A percentile compares a stretch with the other conserved stretches of the same genome.
Evolutionary conservation across 2,329 filamentous ascomycete species (phyloP).

Genomic region (Ophiocordyceps robertsii): DNA sequence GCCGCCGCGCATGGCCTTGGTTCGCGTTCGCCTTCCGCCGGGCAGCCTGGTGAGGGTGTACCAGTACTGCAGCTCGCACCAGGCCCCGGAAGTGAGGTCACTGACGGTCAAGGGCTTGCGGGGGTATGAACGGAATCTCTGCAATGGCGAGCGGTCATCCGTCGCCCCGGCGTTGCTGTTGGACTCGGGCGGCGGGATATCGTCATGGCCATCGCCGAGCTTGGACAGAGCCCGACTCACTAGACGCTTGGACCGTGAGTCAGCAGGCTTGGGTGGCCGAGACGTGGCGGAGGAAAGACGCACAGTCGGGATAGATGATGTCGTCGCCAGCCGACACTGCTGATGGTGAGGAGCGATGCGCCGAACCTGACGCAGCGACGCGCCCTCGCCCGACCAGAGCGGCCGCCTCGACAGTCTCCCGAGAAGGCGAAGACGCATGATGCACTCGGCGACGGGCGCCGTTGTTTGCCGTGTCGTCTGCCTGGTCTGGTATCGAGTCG

Average conservation of each 20-base stretch:
- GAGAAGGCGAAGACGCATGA: too few relatives aligned
- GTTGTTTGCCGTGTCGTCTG: neutral
- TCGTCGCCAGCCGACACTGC: constrained; percentile 9
- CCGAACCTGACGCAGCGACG: neutral
- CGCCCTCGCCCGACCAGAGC: too few relatives aligned
- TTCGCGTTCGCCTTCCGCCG: constrained; percentile 60
- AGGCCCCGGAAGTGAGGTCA: constrained; percentile 77
- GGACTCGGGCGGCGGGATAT: constrained; percentile 5
- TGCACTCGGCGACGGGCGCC: too few relatives aligned
- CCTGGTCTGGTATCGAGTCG: constrained; percentile 11
- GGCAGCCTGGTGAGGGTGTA: constrained; percentile 65
- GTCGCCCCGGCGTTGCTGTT: neutral
- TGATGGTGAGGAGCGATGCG: neutral
- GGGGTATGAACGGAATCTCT: constrained; percentile 65
- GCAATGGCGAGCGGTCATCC: constrained; percentile 44
- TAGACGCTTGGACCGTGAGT: constrained; percentile 52
- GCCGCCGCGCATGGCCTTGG: constrained; percentile 73
- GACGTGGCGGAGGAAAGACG: constrained; percentile 8
- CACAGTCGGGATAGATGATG: constrained; percentile 40
- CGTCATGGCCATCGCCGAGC: constrained; percentile 5
- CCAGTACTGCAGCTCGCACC: constrained; percentile 93
- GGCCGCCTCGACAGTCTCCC: too few relatives aligned
- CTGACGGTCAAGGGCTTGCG: constrained; percentile 75
- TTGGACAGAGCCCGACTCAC: constrained; percentile 33
- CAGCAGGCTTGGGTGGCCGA: constrained; percentile 24